Evolutionary conservation across 2,329 filamentous ascomycete species (phyloP).

Genomic region (Rutstroemia sydowiana): DNA sequence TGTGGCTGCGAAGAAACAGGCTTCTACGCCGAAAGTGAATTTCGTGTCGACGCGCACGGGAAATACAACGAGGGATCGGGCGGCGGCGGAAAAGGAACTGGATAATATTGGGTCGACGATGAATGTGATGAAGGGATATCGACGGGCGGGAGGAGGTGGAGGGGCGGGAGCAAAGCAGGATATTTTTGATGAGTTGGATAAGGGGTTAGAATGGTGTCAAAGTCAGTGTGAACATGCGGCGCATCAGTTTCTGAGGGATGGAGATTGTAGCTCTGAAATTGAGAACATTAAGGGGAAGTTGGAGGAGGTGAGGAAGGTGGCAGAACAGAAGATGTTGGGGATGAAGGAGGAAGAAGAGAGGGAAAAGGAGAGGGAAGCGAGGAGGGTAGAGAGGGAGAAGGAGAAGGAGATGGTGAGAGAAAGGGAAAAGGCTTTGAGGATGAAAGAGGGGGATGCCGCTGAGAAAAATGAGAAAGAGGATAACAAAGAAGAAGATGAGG

Average conservation of each 20-base stretch:
- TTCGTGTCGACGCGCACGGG: conserved; percentile 35
- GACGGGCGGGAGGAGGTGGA: conserved; percentile 15
- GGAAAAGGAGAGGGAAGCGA: conserved; percentile 34
- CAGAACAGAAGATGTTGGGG: conserved; percentile 22
- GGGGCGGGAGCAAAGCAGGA: conserved; percentile 30
- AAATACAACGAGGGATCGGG: conserved; percentile 27
- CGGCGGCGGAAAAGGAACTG: conserved; percentile 15
- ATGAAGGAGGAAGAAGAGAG: conserved; percentile 17
- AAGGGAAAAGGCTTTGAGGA: not conserved
- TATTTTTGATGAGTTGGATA: conserved; percentile 68
- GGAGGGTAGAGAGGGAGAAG: conserved; percentile 19
- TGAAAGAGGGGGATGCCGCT: not conserved
- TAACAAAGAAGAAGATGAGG: too few relatives aligned
- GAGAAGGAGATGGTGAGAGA: conserved; percentile 11
- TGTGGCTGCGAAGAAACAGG: too few relatives aligned
- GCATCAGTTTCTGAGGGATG: conserved; percentile 82
- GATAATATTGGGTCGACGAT: conserved; percentile 15
- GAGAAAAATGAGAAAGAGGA: too few relatives aligned
- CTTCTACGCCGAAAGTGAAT: conserved; percentile 30
- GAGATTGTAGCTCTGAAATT: conserved; percentile 74
- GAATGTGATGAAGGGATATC: conserved; percentile 21
- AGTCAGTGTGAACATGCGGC: conserved; percentile 78
- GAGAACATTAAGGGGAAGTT: conserved; percentile 44
- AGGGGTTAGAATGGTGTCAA: conserved; percentile 72
- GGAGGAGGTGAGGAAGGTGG: conserved; percentile 46